Conservation (phyloP, 2,329 filamentous ascomycete species). For the Talaromyces sp. region DNA sequence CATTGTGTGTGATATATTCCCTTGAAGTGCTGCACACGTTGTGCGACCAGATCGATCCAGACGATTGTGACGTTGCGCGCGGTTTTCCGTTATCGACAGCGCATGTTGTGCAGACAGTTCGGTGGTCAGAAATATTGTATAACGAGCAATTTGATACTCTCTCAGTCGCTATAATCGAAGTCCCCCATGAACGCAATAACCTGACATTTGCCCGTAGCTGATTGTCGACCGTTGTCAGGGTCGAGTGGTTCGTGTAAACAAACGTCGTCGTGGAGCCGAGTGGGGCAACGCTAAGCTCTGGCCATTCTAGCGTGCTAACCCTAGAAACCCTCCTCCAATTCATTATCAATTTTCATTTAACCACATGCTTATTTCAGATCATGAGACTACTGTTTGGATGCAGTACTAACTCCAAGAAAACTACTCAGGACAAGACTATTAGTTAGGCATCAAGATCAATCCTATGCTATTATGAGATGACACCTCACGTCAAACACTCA, state of each 20-base stretch:
- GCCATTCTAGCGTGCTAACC: neutral
- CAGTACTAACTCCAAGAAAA: neutral
- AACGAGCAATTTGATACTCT: neutral
- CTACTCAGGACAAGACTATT: neutral
- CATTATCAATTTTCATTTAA: neutral
- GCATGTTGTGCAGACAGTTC: slow-evolving; percentile 3
- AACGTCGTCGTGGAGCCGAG: slow-evolving; percentile 2
- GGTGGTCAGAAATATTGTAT: neutral
- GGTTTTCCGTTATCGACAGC: neutral
- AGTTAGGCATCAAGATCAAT: neutral
- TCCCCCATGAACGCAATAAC: too few species aligned
- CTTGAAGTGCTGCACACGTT: neutral
- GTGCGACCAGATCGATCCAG: neutral
- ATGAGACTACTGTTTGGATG: neutral
- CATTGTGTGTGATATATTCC: neutral
- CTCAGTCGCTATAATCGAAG: neutral
- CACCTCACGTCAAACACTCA: neutral
- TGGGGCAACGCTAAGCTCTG: neutral
- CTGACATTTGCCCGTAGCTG: neutral
- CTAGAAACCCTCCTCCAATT: neutral
- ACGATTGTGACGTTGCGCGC: neutral
- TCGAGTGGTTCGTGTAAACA: neutral
- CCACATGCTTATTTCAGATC: neutral
- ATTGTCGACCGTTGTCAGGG: neutral
- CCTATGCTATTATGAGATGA: neutral